Conservation (phyloP, 2,329 filamentous ascomycete species). For the Aspergillus cejpii region DNA sequence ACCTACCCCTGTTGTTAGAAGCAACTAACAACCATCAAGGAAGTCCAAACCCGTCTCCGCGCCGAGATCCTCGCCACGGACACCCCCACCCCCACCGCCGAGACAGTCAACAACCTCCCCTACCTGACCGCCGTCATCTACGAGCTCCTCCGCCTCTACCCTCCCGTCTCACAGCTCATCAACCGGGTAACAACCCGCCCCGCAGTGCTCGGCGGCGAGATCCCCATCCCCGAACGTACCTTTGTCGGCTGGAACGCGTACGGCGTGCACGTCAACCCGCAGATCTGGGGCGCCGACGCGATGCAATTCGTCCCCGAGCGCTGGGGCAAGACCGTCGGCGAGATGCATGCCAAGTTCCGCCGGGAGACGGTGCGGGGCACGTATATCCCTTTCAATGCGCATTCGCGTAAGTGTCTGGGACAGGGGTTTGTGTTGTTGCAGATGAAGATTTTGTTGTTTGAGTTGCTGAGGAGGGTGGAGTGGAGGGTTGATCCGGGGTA, state of each 20-base stretch:
- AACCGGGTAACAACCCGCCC: constrained; percentile 38
- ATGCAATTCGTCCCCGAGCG: constrained; percentile 33
- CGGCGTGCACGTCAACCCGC: constrained; percentile 35
- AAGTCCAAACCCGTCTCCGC: constrained; percentile 28
- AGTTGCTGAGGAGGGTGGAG: constrained; percentile 15
- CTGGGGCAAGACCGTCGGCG: constrained; percentile 32
- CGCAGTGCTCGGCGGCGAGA: constrained; percentile 20
- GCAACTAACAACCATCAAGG: too few species aligned
- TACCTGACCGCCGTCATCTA: constrained; percentile 43
- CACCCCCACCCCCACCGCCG: constrained; percentile 13
- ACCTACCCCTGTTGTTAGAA: too few species aligned
- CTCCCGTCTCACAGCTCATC: constrained; percentile 46
- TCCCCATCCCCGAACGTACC: constrained; percentile 34
- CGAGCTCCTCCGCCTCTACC: constrained; percentile 45
- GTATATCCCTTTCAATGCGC: constrained; percentile 29
- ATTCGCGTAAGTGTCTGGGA: constrained; percentile 26
- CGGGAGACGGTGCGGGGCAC: constrained; percentile 22
- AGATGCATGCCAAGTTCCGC: constrained; percentile 23
- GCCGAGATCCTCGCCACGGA: constrained; percentile 23
- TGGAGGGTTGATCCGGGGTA: constrained; percentile 21
- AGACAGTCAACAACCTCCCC: constrained; percentile 35
- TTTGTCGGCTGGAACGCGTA: constrained; percentile 41
- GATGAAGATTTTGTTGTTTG: constrained; percentile 22
- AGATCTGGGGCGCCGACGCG: constrained; percentile 29
- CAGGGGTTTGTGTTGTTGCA: constrained; percentile 27